These are phyloP conservation scores for Puccinia triticina DNA, from an alignment of 1,284 basidiomycete species.

Conservation along the genomic window DNA sequence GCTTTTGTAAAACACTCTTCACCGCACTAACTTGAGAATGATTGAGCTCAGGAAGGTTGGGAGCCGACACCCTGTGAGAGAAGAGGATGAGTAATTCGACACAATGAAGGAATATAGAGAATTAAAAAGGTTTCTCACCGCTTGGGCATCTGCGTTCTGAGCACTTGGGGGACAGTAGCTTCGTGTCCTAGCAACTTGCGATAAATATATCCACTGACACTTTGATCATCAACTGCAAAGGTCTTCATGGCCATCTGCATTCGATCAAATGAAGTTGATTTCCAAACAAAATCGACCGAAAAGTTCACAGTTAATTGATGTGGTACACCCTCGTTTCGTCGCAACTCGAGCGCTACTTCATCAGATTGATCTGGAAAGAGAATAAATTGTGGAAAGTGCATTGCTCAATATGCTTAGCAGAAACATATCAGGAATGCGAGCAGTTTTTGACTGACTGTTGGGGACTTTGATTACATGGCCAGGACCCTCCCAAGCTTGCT, in stretches of 20 bases:
- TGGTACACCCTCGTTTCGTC: slow-evolving; percentile 89
- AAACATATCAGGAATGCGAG: slow-evolving; percentile 17
- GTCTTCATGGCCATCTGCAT: slow-evolving; percentile 99
- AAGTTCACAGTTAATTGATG: slow-evolving; percentile 92
- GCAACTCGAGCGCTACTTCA: slow-evolving; percentile 91
- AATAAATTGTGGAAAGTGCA: slow-evolving; percentile 53
- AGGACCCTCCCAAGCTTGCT: slow-evolving; percentile 93
- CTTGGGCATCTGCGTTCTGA: slow-evolving; percentile 87
- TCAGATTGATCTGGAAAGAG: slow-evolving; percentile 80
- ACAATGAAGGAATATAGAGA: neutral
- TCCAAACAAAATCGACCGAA: slow-evolving; percentile 98
- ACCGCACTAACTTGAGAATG: slow-evolving; percentile 99
- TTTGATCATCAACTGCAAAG: slow-evolving; percentile 98
- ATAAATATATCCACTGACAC: slow-evolving; percentile 97
- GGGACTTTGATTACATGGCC: slow-evolving; percentile 99
- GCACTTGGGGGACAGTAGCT: slow-evolving; percentile 77
- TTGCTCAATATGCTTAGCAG: neutral
- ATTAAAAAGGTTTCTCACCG: slow-evolving; percentile 60
- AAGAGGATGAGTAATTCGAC: neutral
- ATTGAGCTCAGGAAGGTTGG: slow-evolving; percentile 95
- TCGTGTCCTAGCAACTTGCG: slow-evolving; percentile 98
- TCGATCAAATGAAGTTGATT: slow-evolving; percentile 96
- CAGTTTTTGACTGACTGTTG: slow-evolving; percentile 77
- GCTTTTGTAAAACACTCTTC: slow-evolving; percentile 96
- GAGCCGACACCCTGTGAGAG: slow-evolving; percentile 76